These are phyloP conservation scores for Diaporthe longicolla DNA, from an alignment of 2,329 filamentous ascomycete genomes.

Conservation along the genomic window DNA sequence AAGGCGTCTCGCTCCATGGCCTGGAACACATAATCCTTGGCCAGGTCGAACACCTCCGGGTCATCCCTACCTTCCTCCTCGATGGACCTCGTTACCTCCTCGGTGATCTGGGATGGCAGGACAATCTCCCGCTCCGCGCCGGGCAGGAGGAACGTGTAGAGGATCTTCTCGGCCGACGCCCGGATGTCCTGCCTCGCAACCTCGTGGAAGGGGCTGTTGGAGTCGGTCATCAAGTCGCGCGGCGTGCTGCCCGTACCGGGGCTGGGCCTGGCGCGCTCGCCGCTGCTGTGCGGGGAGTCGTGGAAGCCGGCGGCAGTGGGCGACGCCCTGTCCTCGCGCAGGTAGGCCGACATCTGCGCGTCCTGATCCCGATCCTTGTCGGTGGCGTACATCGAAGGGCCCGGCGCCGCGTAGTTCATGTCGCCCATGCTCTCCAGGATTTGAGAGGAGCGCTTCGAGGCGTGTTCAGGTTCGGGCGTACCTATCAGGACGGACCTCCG, in stretches of 20 bases:
- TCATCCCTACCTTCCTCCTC: slow-evolving; percentile 94
- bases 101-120: slow-evolving; percentile 87
- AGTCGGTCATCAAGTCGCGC: slow-evolving; percentile 77
- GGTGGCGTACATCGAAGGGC: slow-evolving; percentile 73
- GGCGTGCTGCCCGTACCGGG: slow-evolving; percentile 70
- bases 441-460: slow-evolving; percentile 87
- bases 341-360: slow-evolving; percentile 90
- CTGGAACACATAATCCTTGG: slow-evolving; percentile 99
- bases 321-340: slow-evolving; percentile 72
- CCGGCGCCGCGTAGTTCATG: slow-evolving; percentile 70
- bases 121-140: slow-evolving; percentile 98
- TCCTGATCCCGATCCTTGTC: slow-evolving; percentile 85
- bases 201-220: slow-evolving; percentile 85
- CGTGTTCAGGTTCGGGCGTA: slow-evolving; percentile 87
- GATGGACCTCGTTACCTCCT: slow-evolving; percentile 87
- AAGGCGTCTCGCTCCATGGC: slow-evolving; percentile 99
- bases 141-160: slow-evolving; percentile 96
- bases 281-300: slow-evolving; percentile 69
- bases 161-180: slow-evolving; percentile 95
- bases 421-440: slow-evolving; percentile 82
- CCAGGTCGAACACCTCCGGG: slow-evolving; percentile 95
- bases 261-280: slow-evolving; percentile 63
- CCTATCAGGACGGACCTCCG: slow-evolving; percentile 92
- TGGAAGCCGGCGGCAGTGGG: slow-evolving; percentile 61
- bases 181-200: slow-evolving; percentile 92